These are phyloP conservation scores for Porphyra umbilicalis DNA, from an alignment of 31 red algal genomes.

Conservation along the genomic window DNA sequence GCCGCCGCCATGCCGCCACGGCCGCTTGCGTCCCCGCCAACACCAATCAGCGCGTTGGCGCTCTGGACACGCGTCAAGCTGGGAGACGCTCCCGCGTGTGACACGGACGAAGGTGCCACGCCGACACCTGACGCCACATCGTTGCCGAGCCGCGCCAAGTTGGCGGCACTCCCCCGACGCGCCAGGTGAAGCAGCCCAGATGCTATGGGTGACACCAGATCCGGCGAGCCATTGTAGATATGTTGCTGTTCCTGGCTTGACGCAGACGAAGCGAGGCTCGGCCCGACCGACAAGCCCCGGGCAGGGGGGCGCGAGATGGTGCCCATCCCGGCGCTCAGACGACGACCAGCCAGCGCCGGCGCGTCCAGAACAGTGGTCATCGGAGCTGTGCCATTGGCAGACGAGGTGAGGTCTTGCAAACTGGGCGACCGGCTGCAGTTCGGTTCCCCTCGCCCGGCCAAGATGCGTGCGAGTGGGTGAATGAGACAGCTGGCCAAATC, in stretches of 20 bases:
- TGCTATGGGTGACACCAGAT: not conserved
- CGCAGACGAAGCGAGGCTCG: not conserved
- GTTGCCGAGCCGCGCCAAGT: not conserved
- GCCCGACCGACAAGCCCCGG: conserved; percentile 5
- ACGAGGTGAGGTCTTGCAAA: not conserved
- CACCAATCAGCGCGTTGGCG: not conserved
- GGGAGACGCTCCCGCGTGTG: not conserved
- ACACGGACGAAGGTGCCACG: not conserved
- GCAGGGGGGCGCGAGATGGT: not conserved
- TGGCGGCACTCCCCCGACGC: not conserved
- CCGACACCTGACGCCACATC: not conserved
- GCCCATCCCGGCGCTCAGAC: not conserved
- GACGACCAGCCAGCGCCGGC: not conserved
- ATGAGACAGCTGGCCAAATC: conserved; percentile 69
- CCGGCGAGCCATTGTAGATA: not conserved
- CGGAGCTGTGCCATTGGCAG: not conserved
- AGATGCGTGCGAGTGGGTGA: conserved; percentile 64
- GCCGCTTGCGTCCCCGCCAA: not conserved
- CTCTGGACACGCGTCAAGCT: not conserved
- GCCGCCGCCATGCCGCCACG: not conserved
- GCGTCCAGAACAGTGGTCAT: not conserved
- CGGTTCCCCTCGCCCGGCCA: conserved; percentile 25
- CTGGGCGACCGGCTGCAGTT: not conserved
- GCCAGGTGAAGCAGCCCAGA: not conserved
- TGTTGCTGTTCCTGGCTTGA: not conserved